A percentile compares a stretch with the other conserved stretches of the same genome.
Conservation (phyloP, 2,329 filamentous ascomycete genomes). For the Mollisia scopiformis region DNA sequence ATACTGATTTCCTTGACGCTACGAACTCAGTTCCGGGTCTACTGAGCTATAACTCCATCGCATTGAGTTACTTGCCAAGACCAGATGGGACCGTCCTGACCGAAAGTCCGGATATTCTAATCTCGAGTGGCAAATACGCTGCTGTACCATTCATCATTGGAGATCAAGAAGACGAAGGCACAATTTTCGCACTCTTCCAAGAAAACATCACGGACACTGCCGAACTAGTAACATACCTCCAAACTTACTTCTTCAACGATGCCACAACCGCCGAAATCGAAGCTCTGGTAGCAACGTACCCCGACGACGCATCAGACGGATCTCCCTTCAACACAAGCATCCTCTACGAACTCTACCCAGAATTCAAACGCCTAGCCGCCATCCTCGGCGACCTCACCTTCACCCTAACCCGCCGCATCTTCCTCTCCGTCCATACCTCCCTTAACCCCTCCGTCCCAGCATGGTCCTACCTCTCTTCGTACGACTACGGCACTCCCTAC, state of each 20-base stretch:
- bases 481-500: conserved; percentile 70
- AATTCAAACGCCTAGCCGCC: conserved; percentile 76
- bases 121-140: conserved; percentile 55
- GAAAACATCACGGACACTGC: conserved; percentile 64
- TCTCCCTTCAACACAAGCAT: conserved; percentile 71
- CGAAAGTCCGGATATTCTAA: conserved; percentile 63
- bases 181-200: conserved; percentile 71
- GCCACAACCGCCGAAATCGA: conserved; percentile 54
- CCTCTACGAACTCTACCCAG: conserved; percentile 72
- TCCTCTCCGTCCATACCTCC: conserved; percentile 52
- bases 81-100: conserved; percentile 69
- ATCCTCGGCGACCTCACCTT: conserved; percentile 78
- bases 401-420: conserved; percentile 68
- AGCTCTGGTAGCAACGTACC: conserved; percentile 64
- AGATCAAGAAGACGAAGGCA: conserved; percentile 81
- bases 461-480: conserved; percentile 77
- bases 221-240: conserved; percentile 64
- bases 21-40: conserved; percentile 71
- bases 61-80: conserved; percentile 73
- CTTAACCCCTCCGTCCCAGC: conserved; percentile 59
- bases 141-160: conserved; percentile 68
- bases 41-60: conserved; percentile 68
- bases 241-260: conserved; percentile 58
- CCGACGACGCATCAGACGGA: conserved; percentile 49
- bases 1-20: conserved; percentile 63